Evolutionary conservation across 2,329 filamentous ascomycete genomes (phyloP), one percentile per base, ranked within the genome.

Genomic region (Clarireedia monteithiana): DNA sequence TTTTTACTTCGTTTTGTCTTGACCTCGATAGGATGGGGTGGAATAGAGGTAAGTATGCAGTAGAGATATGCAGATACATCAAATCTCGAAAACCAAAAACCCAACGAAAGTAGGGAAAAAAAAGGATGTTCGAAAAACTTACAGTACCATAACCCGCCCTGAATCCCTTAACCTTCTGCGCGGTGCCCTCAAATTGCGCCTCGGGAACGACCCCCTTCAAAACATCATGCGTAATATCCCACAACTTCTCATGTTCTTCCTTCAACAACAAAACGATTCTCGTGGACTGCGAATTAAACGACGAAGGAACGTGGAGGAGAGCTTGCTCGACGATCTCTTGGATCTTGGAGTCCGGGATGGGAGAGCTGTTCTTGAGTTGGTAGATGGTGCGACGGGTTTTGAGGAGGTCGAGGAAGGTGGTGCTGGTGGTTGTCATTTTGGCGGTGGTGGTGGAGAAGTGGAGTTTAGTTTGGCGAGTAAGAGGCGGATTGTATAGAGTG

Each of bases 251-350:
- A 76, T 96, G 91, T 72, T 96, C 88, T 60, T 80, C 81, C 67
- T 87, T 85, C 67, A 94, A 79, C 54, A 96, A 82, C 51, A 96
- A 80, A 48, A 95, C 80, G 57, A 87, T 74, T 58, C 91, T 85
- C 63, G 88, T 86, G 63, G 84, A 84, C 77, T 96, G 91, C 44
- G 84, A 88, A 83, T 96, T 96, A 85, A 96, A 96, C 62, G 85
- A 84, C 52, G 82, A 86, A 44, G 91, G 91, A 1, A 86, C 78
- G 70, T 90, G 78, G 58, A 82, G 75, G 63, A 94, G 76, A 54
- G 83, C 77, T 63, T 82, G 71, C 70, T 77, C 74, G 70, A 84
- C 79, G 68, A 91, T 81, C 65, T 87, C 80, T 66, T 81, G 74
- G 71, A 91, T 76, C 66, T 80, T 77, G 55, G 74, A 71, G 63